These are phyloP conservation scores for Conticribra weissflogii DNA, from an alignment of 108 stramenopile species.

Conservation along the genomic window DNA sequence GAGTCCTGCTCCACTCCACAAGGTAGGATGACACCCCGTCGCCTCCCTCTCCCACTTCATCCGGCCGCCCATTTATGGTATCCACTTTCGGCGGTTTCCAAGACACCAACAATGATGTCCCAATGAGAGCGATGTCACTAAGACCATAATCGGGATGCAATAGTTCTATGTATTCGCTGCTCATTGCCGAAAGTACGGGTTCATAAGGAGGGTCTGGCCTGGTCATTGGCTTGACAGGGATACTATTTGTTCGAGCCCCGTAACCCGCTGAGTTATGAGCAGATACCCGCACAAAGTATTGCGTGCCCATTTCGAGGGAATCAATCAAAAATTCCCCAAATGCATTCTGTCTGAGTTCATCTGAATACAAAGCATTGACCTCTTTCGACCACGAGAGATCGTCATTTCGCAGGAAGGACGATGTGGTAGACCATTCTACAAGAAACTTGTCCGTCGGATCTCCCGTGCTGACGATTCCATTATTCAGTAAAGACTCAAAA, in stretches of 20 bases:
- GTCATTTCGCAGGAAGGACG: conserved; percentile 20
- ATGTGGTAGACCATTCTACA: conserved; percentile 83
- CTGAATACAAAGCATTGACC: conserved; percentile 36
- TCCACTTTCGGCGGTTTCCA: conserved; percentile 55
- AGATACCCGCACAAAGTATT: conserved; percentile 69
- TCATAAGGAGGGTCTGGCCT: conserved; percentile 56
- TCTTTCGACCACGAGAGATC: conserved; percentile 34
- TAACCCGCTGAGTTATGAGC: conserved; percentile 72
- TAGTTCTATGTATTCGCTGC: conserved; percentile 23
- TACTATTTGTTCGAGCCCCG: conserved; percentile 29
- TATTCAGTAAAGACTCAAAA: conserved; percentile 32
- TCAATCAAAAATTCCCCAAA: conserved; percentile 53
- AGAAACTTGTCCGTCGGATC: conserved; percentile 70
- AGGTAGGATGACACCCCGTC: conserved; percentile 56
- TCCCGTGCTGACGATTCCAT: conserved; percentile 51
- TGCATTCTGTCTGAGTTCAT: conserved; percentile 28
- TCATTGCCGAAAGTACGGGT: conserved; percentile 39
- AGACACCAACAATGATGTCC: conserved; percentile 53
- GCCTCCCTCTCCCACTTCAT: conserved; percentile 59
- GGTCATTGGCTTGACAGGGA: conserved; percentile 56
- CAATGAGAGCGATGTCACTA: conserved; percentile 35
- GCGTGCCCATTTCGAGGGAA: conserved; percentile 61
- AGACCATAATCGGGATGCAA: conserved; percentile 6
- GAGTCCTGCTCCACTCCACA: conserved; percentile 58
- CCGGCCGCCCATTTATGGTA: conserved; percentile 38